These are phyloP conservation scores for Calocera cornea DNA, from an alignment of 768 basidiomycete species.

Conservation along the genomic window DNA sequence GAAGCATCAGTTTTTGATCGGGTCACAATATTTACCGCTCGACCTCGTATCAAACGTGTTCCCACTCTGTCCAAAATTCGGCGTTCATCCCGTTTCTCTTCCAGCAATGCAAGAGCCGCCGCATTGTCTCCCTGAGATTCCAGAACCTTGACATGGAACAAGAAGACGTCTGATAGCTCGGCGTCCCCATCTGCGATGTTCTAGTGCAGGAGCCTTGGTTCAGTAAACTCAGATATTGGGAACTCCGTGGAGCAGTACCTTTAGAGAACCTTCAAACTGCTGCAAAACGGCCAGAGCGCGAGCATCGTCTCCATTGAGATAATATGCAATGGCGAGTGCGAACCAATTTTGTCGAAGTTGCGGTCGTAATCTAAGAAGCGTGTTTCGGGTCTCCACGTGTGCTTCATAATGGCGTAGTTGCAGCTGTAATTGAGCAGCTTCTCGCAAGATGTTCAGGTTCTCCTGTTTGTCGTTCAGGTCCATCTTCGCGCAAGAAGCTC, in stretches of 20 bases:
- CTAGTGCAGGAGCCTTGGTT: constrained; percentile 25
- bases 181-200: constrained; percentile 65
- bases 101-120: constrained; percentile 37
- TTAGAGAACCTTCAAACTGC: constrained; percentile 54
- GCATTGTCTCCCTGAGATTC: constrained; percentile 45
- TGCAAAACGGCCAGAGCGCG: constrained; percentile 64
- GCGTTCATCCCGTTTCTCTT: constrained; percentile 47
- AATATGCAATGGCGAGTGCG: constrained; percentile 74
- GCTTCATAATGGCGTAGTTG: constrained; percentile 70
- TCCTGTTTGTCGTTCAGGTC: constrained; percentile 40
- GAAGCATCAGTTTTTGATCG: constrained; percentile 6
- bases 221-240: constrained; percentile 10
- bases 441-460: constrained; percentile 84
- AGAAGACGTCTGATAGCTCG: constrained; percentile 68
- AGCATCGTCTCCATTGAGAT: constrained; percentile 57
- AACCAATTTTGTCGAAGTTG: constrained; percentile 81
- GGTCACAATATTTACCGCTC: background rate
- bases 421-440: constrained; percentile 76
- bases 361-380: constrained; percentile 66
- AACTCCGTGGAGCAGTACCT: no score
- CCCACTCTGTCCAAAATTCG: constrained; percentile 57
- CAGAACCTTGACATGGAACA: constrained; percentile 61
- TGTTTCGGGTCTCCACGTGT: constrained; percentile 69
- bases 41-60: constrained; percentile 57
- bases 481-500: background rate